Base-by-base conservation (phyloP, 2,329 filamentous ascomycete genomes). In the Rugonectria rugulosa region DNA sequence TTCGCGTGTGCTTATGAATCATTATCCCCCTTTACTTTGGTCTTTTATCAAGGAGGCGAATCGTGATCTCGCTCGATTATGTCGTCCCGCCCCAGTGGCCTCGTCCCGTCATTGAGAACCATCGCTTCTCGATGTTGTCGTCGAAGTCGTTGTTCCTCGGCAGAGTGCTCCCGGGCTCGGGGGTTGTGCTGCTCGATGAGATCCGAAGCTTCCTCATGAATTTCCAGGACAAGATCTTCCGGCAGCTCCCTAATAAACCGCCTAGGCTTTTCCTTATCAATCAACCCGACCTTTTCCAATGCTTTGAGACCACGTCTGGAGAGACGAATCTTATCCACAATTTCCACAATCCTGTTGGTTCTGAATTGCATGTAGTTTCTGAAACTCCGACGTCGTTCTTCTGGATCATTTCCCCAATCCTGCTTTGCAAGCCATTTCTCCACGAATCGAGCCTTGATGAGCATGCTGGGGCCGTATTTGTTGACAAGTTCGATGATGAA, bases 71-170 rank as follows among this genome's bases (percentile, higher is more conserved):
- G 77, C 71, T 95, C 88, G 48, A 93, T 91, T 29, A 97, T 96
- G 69, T 96, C 90, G 38, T 86, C 85, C 60, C 86, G 84, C 4
- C 84, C 86, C 38, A 96, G 72, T 2, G 90, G 89, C 26, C 88
- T 82, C 19, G 85, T 91, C n/a, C 91, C 90, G 67, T 96, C 92
- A 67, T 92, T 94, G 53, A 97, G 78, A 17, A 97, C 92, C 84
- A 97, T 93, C 5, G 92, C 92, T 76, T 97, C 92, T 62, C 92
- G 83, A 68, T 94, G 84, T 44, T 91, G 83, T 61, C 92, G 83
- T 56, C 92, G 80, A 57, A 93, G 79, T 48, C 88, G 84, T 66
- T 90, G 87, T 71, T 94, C 90, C 68, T 87, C 87, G 6, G 75
- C 78, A 56, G 79, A 86, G 69, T 85, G 82, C 53, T 85, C 82